Evolutionary conservation across 2,329 filamentous ascomycete genomes (phyloP).

Genomic region (Septoria petroselini): DNA sequence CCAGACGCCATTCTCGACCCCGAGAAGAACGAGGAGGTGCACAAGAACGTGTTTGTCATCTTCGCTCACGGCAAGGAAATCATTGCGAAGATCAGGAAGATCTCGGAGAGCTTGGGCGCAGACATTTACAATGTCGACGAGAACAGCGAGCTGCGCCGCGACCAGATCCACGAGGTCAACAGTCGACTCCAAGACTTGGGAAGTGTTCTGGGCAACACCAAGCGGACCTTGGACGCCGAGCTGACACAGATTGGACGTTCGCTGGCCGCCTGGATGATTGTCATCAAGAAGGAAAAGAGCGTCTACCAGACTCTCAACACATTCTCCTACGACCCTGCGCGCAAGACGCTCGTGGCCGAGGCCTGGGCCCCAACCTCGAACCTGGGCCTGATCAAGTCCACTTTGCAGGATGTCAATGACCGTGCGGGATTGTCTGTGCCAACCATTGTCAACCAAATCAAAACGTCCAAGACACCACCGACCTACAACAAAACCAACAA

Average conservation of each 20-base stretch:
- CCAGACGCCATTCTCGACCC: slow-evolving; percentile 89
- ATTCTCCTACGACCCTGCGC: slow-evolving; percentile 93
- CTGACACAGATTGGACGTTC: slow-evolving; percentile 89
- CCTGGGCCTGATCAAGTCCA: slow-evolving; percentile 82
- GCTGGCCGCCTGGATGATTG: slow-evolving; percentile 93
- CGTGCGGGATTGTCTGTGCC: slow-evolving; percentile 93
- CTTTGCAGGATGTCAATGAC: slow-evolving; percentile 94
- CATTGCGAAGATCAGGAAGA: slow-evolving; percentile 97
- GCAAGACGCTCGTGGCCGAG: slow-evolving; percentile 95
- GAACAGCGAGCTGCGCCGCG: slow-evolving; percentile 89
- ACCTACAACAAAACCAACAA: slow-evolving; percentile 98
- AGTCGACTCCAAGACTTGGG: slow-evolving; percentile 84
- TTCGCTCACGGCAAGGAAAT: slow-evolving; percentile 99
- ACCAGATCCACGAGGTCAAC: slow-evolving; percentile 98
- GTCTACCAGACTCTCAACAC: slow-evolving; percentile 93
- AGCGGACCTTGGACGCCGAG: slow-evolving; percentile 88
- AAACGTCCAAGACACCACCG: slow-evolving; percentile 93
- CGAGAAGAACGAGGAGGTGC: slow-evolving; percentile 81
- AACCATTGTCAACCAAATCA: slow-evolving; percentile 97
- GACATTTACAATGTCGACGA: slow-evolving; percentile 97
- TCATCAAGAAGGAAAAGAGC: slow-evolving; percentile 97
- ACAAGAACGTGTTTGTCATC: slow-evolving; percentile 99
- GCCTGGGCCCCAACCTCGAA: slow-evolving; percentile 96
- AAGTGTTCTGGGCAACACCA: slow-evolving; percentile 91
- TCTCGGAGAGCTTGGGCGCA: slow-evolving; percentile 93